A percentile compares a stretch with the other conserved stretches of the same genome.
These are phyloP conservation scores for Hansenula sp. DNA, from an alignment of 1,139 yeast genomes.

Conservation along the genomic window DNA sequence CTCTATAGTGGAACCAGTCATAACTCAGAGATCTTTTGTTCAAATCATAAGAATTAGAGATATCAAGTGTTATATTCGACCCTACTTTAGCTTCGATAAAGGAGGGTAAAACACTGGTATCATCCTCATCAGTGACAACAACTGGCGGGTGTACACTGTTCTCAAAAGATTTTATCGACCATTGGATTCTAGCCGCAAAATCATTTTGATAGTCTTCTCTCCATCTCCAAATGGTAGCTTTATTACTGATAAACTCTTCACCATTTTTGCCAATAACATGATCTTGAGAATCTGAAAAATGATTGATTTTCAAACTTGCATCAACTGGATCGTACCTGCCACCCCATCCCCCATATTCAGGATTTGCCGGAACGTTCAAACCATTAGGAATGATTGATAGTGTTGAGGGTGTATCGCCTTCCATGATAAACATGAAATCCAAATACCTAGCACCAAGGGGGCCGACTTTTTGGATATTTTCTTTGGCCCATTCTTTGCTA, in stretches of 20 bases:
- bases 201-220: constrained; percentile 26
- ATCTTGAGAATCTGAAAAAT: constrained; percentile 24
- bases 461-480: constrained; percentile 23
- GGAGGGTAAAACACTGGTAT: constrained; percentile 8
- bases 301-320: constrained; percentile 16
- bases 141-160: constrained; percentile 22
- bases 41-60: constrained; percentile 24
- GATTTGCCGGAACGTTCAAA: constrained; percentile 23
- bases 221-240: constrained; percentile 30
- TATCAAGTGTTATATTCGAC: constrained; percentile 13
- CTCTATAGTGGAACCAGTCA: not conserved
- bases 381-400: constrained; percentile 27
- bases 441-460: constrained; percentile 25
- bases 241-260: constrained; percentile 14
- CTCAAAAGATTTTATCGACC: constrained; percentile 25
- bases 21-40: constrained; percentile 15
- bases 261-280: constrained; percentile 21
- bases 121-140: constrained; percentile 19
- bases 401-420: constrained; percentile 28
- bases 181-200: constrained; percentile 27
- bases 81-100: not conserved
- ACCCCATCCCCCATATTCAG: constrained; percentile 30
- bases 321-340: constrained; percentile 24
- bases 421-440: constrained; percentile 22
- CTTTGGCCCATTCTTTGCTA: constrained; percentile 21